Evolutionary conservation across 805 yeast species (phyloP).

Genomic region (Brettanomyces nanus): DNA sequence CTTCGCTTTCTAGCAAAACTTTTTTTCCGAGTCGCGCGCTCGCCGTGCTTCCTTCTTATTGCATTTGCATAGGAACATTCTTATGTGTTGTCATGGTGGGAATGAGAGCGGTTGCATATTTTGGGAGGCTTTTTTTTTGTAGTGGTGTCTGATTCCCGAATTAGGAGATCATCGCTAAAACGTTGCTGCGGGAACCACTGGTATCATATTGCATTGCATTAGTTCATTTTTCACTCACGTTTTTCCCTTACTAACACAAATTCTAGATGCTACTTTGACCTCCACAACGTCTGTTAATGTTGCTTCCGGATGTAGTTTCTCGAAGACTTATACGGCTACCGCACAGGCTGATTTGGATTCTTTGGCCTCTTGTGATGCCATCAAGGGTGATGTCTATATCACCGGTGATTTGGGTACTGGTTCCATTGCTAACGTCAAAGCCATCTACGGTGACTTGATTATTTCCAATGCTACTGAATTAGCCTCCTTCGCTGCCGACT

Average conservation of each 20-base stretch:
- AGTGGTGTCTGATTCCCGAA: too few relatives aligned
- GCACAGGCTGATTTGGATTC: constrained; percentile 71
- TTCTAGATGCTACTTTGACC: constrained; percentile 42
- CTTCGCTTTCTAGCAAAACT: too few relatives aligned
- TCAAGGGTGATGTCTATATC: constrained; percentile 73
- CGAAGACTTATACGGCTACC: constrained; percentile 59
- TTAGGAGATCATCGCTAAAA: too few relatives aligned
- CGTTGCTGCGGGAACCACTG: too few relatives aligned
- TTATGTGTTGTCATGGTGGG: too few relatives aligned
- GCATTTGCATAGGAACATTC: too few relatives aligned
- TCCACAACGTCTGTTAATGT: constrained; percentile 39
- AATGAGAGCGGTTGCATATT: too few relatives aligned
- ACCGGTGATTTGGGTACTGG: constrained; percentile 56
- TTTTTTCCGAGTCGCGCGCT: too few relatives aligned
- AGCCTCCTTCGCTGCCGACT: constrained; percentile 66
- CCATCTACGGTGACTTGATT: constrained; percentile 67
- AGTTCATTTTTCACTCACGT: too few relatives aligned
- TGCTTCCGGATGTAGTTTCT: constrained; percentile 60
- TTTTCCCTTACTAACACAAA: constrained; percentile 5
- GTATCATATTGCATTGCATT: too few relatives aligned
- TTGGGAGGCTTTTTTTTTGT: too few relatives aligned
- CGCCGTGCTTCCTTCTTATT: too few relatives aligned
- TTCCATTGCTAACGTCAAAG: constrained; percentile 66
- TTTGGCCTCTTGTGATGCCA: constrained; percentile 65
- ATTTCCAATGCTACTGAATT: constrained; percentile 60